phyloP scores from a whole-genome alignment of 1,284 basidiomycete genomes.

The Melampsora abietis-canadensis region DNA sequence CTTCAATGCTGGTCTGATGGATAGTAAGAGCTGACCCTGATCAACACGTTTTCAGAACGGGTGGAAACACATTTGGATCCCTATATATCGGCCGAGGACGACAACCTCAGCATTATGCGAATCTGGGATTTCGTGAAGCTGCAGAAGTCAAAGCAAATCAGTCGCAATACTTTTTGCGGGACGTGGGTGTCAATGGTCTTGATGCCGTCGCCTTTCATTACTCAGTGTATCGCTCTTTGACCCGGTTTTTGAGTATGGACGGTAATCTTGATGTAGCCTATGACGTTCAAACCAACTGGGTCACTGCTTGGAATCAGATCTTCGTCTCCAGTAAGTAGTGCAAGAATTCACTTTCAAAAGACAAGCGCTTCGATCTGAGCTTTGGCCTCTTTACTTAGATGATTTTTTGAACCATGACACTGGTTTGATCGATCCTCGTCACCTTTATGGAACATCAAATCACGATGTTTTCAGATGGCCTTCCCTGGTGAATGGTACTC shows the following conservation, averaged over 20 bases:
- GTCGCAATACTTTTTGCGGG: conserved; percentile 71
- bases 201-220: conserved; percentile 85
- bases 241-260: conserved; percentile 85
- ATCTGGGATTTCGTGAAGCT: conserved; percentile 63
- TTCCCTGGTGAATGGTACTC: conserved; percentile 73
- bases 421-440: conserved; percentile 69
- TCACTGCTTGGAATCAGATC: conserved; percentile 83
- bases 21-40: not conserved
- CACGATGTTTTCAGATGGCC: conserved; percentile 93
- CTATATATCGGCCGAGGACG: conserved; percentile 83
- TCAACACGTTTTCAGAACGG: conserved; percentile 58
- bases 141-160: conserved; percentile 62
- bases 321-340: conserved; percentile 62
- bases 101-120: conserved; percentile 64
- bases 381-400: conserved; percentile 52
- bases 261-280: conserved; percentile 82
- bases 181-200: conserved; percentile 62
- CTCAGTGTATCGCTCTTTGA: conserved; percentile 76
- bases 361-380: not conserved
- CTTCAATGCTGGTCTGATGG: not conserved
- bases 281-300: conserved; percentile 73
- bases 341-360: not conserved
- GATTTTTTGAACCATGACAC: conserved; percentile 74
- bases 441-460: conserved; percentile 80
- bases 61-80: conserved; percentile 81